These are phyloP conservation scores for Colletotrichum tropicale DNA, from an alignment of 2,329 filamentous ascomycete species.

Conservation along the genomic window DNA sequence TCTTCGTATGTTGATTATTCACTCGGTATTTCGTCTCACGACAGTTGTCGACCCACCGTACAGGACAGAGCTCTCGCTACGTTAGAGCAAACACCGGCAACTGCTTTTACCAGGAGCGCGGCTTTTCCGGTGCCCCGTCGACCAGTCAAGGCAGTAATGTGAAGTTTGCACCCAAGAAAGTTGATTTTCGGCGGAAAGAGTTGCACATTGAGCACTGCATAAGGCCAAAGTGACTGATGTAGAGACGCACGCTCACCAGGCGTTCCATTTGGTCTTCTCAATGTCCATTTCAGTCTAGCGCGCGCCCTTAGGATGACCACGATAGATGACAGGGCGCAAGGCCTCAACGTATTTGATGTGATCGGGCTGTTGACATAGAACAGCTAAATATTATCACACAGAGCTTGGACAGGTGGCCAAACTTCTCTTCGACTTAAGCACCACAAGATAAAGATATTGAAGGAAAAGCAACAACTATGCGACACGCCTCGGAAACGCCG, in stretches of 20 bases:
- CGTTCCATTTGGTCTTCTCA: background rate
- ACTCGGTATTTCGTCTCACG: too few relatives aligned
- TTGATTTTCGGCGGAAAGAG: background rate
- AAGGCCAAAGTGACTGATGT: background rate
- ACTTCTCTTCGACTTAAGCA: background rate
- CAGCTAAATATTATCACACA: fast-evolving
- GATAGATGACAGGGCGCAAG: background rate
- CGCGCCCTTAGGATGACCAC: background rate
- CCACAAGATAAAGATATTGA: background rate
- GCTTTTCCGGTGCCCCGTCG: background rate
- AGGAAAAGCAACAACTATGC: constrained; percentile 18
- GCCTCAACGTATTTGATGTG: background rate
- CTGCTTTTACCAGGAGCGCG: fast-evolving
- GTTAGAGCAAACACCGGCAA: background rate
- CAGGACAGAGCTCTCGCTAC: background rate
- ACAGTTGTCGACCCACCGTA: too few relatives aligned
- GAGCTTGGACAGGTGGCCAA: background rate
- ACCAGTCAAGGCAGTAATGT: background rate
- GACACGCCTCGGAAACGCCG: constrained; percentile 20
- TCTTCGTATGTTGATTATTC: background rate
- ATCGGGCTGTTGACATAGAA: background rate
- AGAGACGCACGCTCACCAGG: background rate
- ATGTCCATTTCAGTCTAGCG: background rate
- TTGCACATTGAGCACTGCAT: background rate
- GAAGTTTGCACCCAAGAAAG: background rate